A percentile compares a stretch with the other conserved stretches of the same genome.
Evolutionary conservation across 495 filamentous ascomycete species (phyloP).

Genomic region (Collariella sp.): DNA sequence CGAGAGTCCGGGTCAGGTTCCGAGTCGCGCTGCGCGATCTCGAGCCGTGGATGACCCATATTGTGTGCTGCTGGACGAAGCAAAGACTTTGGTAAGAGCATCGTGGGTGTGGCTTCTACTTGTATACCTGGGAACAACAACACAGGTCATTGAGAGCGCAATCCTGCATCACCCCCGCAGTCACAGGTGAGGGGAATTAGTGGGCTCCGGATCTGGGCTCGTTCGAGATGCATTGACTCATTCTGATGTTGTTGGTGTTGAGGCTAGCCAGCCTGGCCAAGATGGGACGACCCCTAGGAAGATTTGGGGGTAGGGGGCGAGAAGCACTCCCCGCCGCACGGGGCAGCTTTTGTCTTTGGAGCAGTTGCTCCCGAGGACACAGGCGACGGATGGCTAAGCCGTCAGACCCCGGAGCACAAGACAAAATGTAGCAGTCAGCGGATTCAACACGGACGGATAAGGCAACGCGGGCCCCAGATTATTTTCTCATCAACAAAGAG

Average conservation of each 20-base stretch:
- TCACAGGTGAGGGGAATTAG: neutral
- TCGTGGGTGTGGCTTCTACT: neutral
- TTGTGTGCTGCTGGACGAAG: neutral
- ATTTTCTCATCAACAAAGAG: constrained; percentile 1
- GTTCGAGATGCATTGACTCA: neutral
- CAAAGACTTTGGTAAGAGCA: neutral
- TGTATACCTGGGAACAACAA: neutral
- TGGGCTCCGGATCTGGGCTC: neutral
- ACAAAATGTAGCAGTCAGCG: neutral
- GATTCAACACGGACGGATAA: neutral
- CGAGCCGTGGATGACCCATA: neutral
- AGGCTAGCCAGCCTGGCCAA: too few relatives aligned
- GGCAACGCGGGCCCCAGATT: neutral
- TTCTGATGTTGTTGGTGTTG: neutral
- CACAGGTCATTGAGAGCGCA: neutral
- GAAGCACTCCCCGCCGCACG: too few relatives aligned
- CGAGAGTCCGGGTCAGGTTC: neutral
- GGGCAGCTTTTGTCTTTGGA: too few relatives aligned
- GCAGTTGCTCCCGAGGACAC: too few relatives aligned
- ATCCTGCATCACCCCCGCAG: neutral
- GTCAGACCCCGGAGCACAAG: neutral
- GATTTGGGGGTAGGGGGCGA: too few relatives aligned
- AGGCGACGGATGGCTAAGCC: too few relatives aligned
- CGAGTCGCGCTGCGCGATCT: neutral
- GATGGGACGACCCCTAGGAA: too few relatives aligned